A percentile compares a stretch with the other conserved stretches of the same genome.
Evolutionary conservation across 805 yeast genomes (phyloP).

Genomic region (Jamesozyma hellenica): DNA sequence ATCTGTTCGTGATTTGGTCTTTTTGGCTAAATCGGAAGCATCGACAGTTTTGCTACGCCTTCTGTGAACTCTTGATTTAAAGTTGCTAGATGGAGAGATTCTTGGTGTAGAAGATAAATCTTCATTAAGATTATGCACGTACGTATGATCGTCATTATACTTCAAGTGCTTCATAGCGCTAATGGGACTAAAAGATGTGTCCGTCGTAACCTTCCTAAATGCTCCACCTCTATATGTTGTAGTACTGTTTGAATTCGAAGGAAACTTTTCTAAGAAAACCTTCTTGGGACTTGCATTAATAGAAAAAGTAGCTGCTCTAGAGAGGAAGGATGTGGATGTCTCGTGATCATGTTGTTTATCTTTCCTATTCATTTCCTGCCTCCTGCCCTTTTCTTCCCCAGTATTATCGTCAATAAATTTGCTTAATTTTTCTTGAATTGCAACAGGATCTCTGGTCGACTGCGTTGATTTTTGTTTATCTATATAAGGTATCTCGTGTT

Average conservation of each 20-base stretch:
- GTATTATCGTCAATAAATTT: no score
- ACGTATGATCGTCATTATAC: no score
- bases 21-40: slow-evolving; percentile 13
- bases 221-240: no score
- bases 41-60: slow-evolving; percentile 28
- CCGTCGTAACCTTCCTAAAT: no score
- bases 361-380: no score
- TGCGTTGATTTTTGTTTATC: neutral
- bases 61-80: slow-evolving; percentile 7
- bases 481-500: neutral
- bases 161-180: no score
- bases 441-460: neutral
- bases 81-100: neutral
- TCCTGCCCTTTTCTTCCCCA: no score
- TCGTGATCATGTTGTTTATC: no score
- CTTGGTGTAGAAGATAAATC: neutral
- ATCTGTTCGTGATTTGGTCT: neutral
- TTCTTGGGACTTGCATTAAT: slow-evolving; percentile 5
- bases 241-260: neutral
- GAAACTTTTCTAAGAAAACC: slow-evolving; percentile 5
- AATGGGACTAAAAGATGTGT: no score
- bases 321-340: neutral
- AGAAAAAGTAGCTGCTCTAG: neutral
- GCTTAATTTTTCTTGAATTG: no score
- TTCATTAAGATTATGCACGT: no score